Evolutionary conservation across 352 stramenopile genomes (phyloP).

Genomic region (Phytophthora fragariae): DNA sequence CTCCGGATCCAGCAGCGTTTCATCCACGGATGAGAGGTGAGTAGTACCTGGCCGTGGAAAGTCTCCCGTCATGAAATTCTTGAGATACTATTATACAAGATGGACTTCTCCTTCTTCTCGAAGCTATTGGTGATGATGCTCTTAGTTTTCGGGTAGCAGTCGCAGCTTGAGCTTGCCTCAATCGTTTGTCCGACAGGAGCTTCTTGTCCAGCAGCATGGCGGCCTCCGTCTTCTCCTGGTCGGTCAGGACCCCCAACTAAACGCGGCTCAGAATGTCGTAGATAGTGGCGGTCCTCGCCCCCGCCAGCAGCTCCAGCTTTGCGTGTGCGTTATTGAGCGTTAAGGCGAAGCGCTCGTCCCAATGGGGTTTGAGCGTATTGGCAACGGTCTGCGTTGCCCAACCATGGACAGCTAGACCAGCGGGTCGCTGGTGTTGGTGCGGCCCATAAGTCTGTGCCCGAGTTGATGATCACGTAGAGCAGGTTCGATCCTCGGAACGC

Average conservation of each 20-base stretch:
- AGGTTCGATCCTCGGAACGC: slow-evolving; percentile 47
- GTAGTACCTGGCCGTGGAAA: slow-evolving; percentile 65
- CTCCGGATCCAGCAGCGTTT: slow-evolving; percentile 57
- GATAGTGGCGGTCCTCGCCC: slow-evolving; percentile 73
- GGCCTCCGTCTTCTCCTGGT: slow-evolving; percentile 59
- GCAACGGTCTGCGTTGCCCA: slow-evolving; percentile 73
- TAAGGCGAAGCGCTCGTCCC: slow-evolving; percentile 79
- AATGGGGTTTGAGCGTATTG: slow-evolving; percentile 81
- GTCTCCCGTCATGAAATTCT: slow-evolving; percentile 52
- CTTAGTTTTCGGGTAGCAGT: slow-evolving; percentile 57
- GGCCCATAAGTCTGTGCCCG: slow-evolving; percentile 84
- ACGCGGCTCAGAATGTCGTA: slow-evolving; percentile 79
- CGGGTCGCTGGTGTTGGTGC: slow-evolving; percentile 85
- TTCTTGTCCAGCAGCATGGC: slow-evolving; percentile 69
- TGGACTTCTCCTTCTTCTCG: slow-evolving; percentile 50
- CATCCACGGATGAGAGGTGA: slow-evolving; percentile 66
- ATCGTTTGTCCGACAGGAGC: slow-evolving; percentile 54
- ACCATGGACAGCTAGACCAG: slow-evolving; percentile 84
- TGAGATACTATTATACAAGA: slow-evolving; percentile 56
- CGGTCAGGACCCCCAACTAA: slow-evolving; percentile 51
- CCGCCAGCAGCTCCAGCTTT: slow-evolving; percentile 65
- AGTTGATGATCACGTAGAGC: slow-evolving; percentile 75
- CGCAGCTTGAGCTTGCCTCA: slow-evolving; percentile 64
- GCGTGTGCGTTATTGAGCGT: slow-evolving; percentile 50
- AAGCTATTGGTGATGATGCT: slow-evolving; percentile 44